Percentiles rank a stretch among this genome's conserved stretches.
phyloP scores from a whole-genome alignment of 345 rosid species.

The Eucalyptus camaldulensis region DNA sequence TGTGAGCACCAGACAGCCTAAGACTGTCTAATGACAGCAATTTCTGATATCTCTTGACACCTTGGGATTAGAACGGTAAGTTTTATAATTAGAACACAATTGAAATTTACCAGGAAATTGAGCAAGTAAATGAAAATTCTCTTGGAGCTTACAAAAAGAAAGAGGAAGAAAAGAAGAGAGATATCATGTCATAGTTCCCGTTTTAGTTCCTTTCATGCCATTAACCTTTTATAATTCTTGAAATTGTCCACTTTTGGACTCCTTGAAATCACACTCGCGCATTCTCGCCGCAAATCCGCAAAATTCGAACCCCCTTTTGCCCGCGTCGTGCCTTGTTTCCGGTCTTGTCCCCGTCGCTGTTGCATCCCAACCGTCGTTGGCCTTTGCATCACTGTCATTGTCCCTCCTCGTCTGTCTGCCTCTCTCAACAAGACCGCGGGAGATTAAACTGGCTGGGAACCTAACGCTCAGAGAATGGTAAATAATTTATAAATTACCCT shows the following conservation, averaged over 20 bases:
- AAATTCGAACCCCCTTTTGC: background rate
- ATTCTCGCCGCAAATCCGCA: background rate
- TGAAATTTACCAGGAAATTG: too few species aligned
- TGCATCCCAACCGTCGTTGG: background rate
- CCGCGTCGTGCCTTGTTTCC: background rate
- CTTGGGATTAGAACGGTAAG: background rate
- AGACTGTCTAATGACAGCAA: background rate
- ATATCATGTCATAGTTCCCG: background rate
- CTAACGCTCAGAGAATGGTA: background rate
- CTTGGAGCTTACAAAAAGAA: background rate
- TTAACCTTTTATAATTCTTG: background rate
- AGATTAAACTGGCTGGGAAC: background rate
- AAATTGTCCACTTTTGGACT: background rate
- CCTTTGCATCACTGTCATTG: background rate
- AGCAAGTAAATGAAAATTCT: background rate
- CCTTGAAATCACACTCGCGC: background rate
- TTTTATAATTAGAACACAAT: background rate
- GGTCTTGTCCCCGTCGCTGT: background rate
- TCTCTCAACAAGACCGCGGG: background rate
- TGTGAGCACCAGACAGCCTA: too few species aligned
- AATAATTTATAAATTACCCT: background rate
- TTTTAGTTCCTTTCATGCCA: background rate
- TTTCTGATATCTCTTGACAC: background rate
- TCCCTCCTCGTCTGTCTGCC: background rate
- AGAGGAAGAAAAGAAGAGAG: background rate